phyloP scores from a whole-genome alignment of 2,329 filamentous ascomycete species.

The Xylaria sp. region DNA sequence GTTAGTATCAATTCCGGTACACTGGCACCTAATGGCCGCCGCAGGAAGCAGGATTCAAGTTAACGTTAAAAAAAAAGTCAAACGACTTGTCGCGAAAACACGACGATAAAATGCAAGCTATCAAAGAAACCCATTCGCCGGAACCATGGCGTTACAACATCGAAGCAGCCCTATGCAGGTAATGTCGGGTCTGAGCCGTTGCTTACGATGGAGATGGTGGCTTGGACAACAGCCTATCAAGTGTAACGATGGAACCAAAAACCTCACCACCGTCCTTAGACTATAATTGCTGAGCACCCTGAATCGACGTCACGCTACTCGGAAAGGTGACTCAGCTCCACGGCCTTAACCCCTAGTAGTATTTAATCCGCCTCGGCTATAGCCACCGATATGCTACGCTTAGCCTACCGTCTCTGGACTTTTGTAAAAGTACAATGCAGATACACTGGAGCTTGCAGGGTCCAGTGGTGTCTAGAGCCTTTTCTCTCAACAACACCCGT shows the following conservation, averaged over 20 bases:
- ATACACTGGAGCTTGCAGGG: constrained; percentile 24
- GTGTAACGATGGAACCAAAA: constrained; percentile 18
- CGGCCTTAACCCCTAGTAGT: constrained; percentile 22
- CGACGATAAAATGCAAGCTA: constrained; percentile 12
- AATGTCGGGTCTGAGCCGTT: constrained; percentile 17
- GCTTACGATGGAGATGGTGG: constrained; percentile 22
- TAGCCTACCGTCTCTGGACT: constrained; percentile 30
- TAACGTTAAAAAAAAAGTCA: not conserved
- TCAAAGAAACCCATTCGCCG: constrained; percentile 7
- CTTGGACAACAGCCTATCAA: constrained; percentile 16
- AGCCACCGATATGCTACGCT: constrained; percentile 13
- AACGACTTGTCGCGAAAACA: constrained; percentile 5
- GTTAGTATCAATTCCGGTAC: not conserved
- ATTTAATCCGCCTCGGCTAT: constrained; percentile 11
- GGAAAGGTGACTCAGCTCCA: constrained; percentile 26
- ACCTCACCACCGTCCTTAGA: constrained; percentile 8
- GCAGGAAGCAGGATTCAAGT: not conserved
- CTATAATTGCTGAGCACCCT: not conserved
- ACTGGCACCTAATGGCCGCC: constrained; percentile 3
- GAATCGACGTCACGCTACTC: constrained; percentile 9
- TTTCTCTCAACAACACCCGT: constrained; percentile 19
- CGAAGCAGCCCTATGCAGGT: constrained; percentile 30
- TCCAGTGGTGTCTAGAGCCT: constrained; percentile 11
- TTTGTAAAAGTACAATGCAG: constrained; percentile 42
- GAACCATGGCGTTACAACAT: constrained; percentile 1